Evolutionary conservation across 352 stramenopile species (phyloP).

Genomic region (Globisporangium viniferum): DNA sequence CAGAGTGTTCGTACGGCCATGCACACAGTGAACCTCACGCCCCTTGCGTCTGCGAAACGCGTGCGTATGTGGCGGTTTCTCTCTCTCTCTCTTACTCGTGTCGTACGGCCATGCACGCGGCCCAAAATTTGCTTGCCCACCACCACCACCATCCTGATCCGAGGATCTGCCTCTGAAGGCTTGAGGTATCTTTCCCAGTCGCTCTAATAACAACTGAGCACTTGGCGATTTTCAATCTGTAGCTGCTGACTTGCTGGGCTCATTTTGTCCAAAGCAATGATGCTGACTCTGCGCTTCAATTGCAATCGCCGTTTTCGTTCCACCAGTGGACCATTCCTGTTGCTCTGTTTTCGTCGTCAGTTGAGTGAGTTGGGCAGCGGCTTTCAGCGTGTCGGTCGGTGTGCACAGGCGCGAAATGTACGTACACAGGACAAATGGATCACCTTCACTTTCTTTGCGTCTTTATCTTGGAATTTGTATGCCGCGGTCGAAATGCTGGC

Average conservation of each 20-base stretch:
- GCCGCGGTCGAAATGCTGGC: no score
- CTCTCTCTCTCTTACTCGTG: neutral
- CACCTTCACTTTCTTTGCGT: no score
- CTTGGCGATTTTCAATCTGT: neutral
- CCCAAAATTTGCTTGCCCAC: neutral
- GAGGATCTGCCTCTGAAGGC: neutral
- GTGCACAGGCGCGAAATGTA: neutral
- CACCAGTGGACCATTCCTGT: neutral
- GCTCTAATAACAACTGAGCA: neutral
- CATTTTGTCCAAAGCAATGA: no score
- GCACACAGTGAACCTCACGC: neutral
- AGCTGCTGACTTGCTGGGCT: no score
- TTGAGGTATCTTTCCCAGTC: no score
- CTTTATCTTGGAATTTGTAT: neutral
- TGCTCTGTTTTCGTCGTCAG: neutral
- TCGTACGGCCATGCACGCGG: constrained; percentile 4
- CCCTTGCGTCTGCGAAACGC: neutral
- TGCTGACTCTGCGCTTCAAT: no score
- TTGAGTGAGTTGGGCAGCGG: neutral
- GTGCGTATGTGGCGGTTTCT: neutral
- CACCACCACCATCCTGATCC: neutral
- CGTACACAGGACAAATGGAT: neutral
- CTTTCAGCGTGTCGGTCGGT: neutral
- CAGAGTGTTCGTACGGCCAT: neutral
- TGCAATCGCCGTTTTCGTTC: neutral